These are phyloP conservation scores for Amesomyces nigricolor DNA, from an alignment of 2,329 filamentous ascomycete species.

Conservation along the genomic window DNA sequence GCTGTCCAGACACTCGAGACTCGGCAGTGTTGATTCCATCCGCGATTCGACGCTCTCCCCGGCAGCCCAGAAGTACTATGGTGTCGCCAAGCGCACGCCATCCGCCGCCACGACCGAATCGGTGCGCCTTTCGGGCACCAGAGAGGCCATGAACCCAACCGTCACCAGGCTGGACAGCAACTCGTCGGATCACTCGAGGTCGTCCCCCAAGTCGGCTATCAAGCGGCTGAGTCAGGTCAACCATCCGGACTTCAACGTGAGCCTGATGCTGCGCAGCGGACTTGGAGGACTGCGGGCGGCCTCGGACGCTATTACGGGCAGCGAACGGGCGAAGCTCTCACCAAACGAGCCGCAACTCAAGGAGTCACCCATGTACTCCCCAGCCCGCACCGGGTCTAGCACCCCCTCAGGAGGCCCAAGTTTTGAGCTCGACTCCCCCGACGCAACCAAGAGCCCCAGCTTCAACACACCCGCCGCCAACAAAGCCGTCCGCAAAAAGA, in stretches of 20 bases:
- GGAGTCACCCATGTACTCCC: conserved; percentile 54
- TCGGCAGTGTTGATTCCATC: conserved; percentile 72
- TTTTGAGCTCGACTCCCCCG: conserved; percentile 73
- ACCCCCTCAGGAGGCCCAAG: conserved; percentile 61
- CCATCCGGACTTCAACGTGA: conserved; percentile 52
- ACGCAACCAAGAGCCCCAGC: conserved; percentile 53
- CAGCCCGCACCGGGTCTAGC: conserved; percentile 70
- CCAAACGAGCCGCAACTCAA: conserved; percentile 46
- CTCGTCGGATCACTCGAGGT: conserved; percentile 30
- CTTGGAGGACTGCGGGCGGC: conserved; percentile 77
- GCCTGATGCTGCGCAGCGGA: conserved; percentile 44
- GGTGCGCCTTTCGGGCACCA: conserved; percentile 44
- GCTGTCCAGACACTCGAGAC: conserved; percentile 67
- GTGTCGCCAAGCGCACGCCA: conserved; percentile 50
- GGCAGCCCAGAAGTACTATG: conserved; percentile 67
- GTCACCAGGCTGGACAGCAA: conserved; percentile 56
- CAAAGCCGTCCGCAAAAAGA: conserved; percentile 60
- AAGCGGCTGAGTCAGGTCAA: conserved; percentile 44
- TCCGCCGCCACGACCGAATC: conserved; percentile 55
- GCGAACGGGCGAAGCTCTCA: conserved; percentile 49
- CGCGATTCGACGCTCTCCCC: conserved; percentile 56
- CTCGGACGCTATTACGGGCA: conserved; percentile 64
- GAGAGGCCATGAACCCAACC: conserved; percentile 49
- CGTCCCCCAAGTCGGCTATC: conserved; percentile 35
- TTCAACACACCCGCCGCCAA: conserved; percentile 43